A percentile compares a stretch with the other conserved stretches of the same genome.
phyloP scores from a whole-genome alignment of 768 basidiomycete species.

The Hygrocybe coccinea region DNA sequence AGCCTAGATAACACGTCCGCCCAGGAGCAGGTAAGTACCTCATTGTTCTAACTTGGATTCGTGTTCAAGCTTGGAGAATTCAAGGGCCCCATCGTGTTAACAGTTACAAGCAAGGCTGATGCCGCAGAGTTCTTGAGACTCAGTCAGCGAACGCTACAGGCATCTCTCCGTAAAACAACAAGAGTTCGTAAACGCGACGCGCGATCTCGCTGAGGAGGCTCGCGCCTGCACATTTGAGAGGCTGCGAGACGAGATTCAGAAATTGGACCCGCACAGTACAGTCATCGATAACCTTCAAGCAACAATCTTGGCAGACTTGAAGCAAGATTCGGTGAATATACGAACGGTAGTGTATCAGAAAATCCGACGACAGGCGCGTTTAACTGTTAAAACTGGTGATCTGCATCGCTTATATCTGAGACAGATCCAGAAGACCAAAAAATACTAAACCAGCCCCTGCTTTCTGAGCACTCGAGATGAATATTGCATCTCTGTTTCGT shows the following conservation, averaged over 20 bases:
- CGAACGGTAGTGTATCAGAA: not conserved
- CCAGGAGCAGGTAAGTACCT: not conserved
- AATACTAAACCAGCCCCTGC: not conserved
- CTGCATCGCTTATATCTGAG: not conserved
- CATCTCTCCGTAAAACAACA: not conserved
- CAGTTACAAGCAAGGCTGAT: not conserved
- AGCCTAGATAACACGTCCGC: not conserved
- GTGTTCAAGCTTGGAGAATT: not conserved
- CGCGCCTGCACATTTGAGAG: not conserved
- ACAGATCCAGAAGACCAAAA: not conserved
- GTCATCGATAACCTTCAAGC: not conserved
- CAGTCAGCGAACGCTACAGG: not conserved
- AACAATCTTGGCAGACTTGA: not conserved
- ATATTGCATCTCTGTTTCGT: not conserved
- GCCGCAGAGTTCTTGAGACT: not conserved
- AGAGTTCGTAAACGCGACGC: not conserved
- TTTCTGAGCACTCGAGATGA: not conserved
- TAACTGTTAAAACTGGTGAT: not conserved
- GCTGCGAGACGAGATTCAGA: not conserved
- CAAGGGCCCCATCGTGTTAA: not conserved
- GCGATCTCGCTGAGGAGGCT: not conserved
- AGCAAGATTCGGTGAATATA: not conserved
- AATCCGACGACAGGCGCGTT: not conserved
- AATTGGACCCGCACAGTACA: not conserved
- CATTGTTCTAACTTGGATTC: not conserved